Percentiles rank a stretch among this genome's conserved stretches.
Evolutionary conservation across 1,284 basidiomycete genomes (phyloP).

Genomic region (Ceratobasidium sp.): DNA sequence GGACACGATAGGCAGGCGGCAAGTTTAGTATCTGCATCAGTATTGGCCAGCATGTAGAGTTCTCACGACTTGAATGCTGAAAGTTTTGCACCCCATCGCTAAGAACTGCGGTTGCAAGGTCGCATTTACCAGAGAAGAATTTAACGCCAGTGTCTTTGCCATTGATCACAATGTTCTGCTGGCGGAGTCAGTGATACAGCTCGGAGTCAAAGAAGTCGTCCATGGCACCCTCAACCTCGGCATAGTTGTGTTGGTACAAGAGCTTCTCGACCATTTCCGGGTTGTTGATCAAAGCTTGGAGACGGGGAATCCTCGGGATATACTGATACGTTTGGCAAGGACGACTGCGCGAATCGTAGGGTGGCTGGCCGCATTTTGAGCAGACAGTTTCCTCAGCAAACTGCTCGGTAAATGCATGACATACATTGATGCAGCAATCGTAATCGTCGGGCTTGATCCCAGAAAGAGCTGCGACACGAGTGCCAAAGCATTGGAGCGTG

Average conservation of each 20-base stretch:
- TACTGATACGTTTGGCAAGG: slow-evolving; percentile 42
- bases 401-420: slow-evolving; percentile 42
- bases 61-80: slow-evolving; percentile 47
- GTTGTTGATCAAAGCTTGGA: slow-evolving; percentile 34
- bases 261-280: slow-evolving; percentile 45
- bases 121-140: slow-evolving; percentile 50
- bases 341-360: slow-evolving; percentile 32
- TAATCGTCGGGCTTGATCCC: slow-evolving; percentile 17
- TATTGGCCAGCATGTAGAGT: slow-evolving; percentile 54
- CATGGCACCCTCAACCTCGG: slow-evolving; percentile 42
- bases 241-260: slow-evolving; percentile 47
- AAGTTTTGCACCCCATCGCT: slow-evolving; percentile 56
- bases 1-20: slow-evolving; percentile 53
- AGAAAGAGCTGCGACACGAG: slow-evolving; percentile 39
- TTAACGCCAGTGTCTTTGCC: slow-evolving; percentile 36
- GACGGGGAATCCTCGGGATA: slow-evolving; percentile 39
- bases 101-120: slow-evolving; percentile 51
- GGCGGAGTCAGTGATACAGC: slow-evolving; percentile 25
- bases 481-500: slow-evolving; percentile 6
- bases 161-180: slow-evolving; percentile 21
- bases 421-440: slow-evolving; percentile 45
- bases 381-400: slow-evolving; percentile 31
- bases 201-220: slow-evolving; percentile 47
- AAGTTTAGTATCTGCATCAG: slow-evolving; percentile 57
- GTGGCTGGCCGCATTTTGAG: slow-evolving; percentile 40